phyloP scores from a whole-genome alignment of 371 early-diverging fungal species.

The Rhizopus arrhizus region DNA sequence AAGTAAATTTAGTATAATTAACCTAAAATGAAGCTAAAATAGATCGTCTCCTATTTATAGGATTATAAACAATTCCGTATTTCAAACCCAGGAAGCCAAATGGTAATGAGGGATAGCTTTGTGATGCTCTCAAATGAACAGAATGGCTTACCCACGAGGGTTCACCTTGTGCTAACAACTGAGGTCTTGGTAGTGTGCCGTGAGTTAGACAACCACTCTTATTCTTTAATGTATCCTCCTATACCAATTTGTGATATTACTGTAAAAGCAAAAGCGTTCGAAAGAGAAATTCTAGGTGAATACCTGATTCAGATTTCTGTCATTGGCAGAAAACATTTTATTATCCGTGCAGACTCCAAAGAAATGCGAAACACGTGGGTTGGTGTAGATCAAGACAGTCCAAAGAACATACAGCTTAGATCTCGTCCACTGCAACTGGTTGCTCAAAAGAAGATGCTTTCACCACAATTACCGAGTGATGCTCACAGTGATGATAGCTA shows the following conservation, averaged over 20 bases:
- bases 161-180: constrained; percentile 26
- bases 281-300: constrained; percentile 12
- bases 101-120: constrained; percentile 30
- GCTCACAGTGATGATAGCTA: no score
- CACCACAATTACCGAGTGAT: neutral
- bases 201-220: constrained; percentile 12
- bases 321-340: constrained; percentile 24
- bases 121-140: constrained; percentile 15
- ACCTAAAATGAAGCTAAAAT: neutral
- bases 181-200: constrained; percentile 25
- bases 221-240: constrained; percentile 28
- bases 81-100: constrained; percentile 13
- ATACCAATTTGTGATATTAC: constrained; percentile 23
- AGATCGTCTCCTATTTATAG: constrained; percentile 11
- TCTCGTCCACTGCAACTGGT: constrained; percentile 17
- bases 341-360: constrained; percentile 28
- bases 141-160: constrained; percentile 16
- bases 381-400: constrained; percentile 21
- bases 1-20: neutral
- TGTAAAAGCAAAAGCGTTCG: constrained; percentile 13
- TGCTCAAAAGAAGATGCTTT: constrained; percentile 21
- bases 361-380: constrained; percentile 35
- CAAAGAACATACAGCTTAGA: neutral
- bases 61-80: constrained; percentile 24
- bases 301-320: constrained; percentile 27